Percentiles rank a stretch among this genome's conserved stretches.
These are phyloP conservation scores for Boletus subcaerulescens DNA, from an alignment of 768 basidiomycete genomes.

Conservation along the genomic window DNA sequence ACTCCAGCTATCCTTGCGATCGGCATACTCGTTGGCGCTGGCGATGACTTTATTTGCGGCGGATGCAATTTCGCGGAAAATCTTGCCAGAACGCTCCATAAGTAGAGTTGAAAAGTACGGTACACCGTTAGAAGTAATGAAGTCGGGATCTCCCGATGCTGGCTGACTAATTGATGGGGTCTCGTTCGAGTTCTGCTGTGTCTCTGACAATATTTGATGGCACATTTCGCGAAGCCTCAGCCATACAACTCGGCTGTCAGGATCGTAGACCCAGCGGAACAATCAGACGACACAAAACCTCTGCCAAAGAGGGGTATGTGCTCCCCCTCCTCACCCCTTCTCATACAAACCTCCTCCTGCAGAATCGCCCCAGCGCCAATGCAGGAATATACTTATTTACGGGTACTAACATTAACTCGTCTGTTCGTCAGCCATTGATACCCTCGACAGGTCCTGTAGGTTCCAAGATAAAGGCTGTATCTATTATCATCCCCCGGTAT, in stretches of 20 bases:
- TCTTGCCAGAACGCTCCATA: not conserved
- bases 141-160: conserved; percentile 13
- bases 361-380: conserved; percentile 77
- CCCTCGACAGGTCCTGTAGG: conserved; percentile 63
- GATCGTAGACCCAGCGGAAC: conserved; percentile 62
- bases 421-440: not conserved
- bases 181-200: conserved; percentile 2
- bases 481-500: conserved; percentile 76
- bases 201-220: conserved; percentile 41
- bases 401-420: conserved; percentile 49
- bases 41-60: not conserved
- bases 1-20: not conserved
- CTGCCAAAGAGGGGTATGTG: conserved; percentile 55
- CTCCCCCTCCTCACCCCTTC: not conserved
- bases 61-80: not conserved
- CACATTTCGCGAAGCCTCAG: conserved; percentile 66
- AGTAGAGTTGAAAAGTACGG: not conserved
- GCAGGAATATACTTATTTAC: conserved; percentile 88
- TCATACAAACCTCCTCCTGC: conserved; percentile 7
- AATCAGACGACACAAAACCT: conserved; percentile 39
- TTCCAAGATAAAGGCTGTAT: conserved; percentile 84
- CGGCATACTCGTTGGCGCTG: not conserved
- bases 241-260: conserved; percentile 59
- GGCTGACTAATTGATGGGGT: conserved; percentile 23
- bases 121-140: too few species aligned